phyloP scores from a whole-genome alignment of 192 early-diverging fungal genomes.

The Jimgerdemannia flammicorona region DNA sequence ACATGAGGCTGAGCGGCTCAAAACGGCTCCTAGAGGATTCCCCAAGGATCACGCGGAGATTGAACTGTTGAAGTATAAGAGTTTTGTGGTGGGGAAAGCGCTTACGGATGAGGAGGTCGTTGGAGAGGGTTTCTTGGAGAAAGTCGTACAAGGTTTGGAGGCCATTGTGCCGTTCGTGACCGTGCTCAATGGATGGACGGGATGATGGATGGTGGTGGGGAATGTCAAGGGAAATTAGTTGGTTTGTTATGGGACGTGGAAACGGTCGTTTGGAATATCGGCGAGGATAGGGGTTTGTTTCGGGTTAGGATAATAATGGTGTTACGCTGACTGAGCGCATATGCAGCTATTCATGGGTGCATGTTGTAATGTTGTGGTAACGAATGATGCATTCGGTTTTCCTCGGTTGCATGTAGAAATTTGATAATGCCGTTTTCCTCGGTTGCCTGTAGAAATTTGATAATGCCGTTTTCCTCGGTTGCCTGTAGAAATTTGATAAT shows the following conservation, averaged over 20 bases:
- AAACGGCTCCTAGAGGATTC: slow-evolving; percentile 52
- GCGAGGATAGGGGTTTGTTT: too few relatives aligned
- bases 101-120: slow-evolving; percentile 53
- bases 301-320: too few relatives aligned
- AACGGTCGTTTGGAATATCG: not conserved
- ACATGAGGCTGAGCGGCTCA: slow-evolving; percentile 30
- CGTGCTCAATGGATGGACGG: slow-evolving; percentile 49
- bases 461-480: too few relatives aligned
- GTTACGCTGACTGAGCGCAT: too few relatives aligned
- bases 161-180: slow-evolving; percentile 48
- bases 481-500: too few relatives aligned
- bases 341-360: too few relatives aligned
- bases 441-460: too few relatives aligned
- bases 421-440: too few relatives aligned
- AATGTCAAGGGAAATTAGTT: not conserved
- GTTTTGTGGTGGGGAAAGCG: slow-evolving; percentile 39
- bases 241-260: not conserved
- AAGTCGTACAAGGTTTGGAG: slow-evolving; percentile 39
- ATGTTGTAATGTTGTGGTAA: too few relatives aligned
- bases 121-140: slow-evolving; percentile 42
- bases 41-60: slow-evolving; percentile 53
- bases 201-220: not conserved
- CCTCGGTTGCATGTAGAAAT: too few relatives aligned
- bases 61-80: slow-evolving; percentile 46
- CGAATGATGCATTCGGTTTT: too few relatives aligned